A percentile compares a stretch with the other conserved stretches of the same genome.
These are phyloP conservation scores for Aspergillus sclerotialis DNA, from an alignment of 2,329 filamentous ascomycete species.

Conservation along the genomic window DNA sequence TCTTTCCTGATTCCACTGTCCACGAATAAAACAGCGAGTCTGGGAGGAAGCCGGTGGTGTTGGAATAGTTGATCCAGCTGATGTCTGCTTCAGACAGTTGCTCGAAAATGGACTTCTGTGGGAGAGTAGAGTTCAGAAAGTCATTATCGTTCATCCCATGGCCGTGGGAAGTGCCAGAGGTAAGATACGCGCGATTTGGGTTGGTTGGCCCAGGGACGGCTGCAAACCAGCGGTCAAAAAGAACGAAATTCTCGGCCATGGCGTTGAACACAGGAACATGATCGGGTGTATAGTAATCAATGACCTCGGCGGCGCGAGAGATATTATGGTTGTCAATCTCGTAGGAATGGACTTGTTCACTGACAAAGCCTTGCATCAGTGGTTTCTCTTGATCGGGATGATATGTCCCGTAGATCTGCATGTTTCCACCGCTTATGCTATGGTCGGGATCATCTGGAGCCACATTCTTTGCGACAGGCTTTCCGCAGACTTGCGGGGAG, in stretches of 20 bases:
- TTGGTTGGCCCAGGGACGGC: constrained; percentile 35
- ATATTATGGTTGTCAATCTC: constrained; percentile 22
- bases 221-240: constrained; percentile 40
- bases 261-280: constrained; percentile 35
- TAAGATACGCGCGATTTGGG: constrained; percentile 30
- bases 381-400: constrained; percentile 23
- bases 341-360: constrained; percentile 34
- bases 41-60: constrained; percentile 37
- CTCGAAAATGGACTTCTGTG: constrained; percentile 35
- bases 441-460: constrained; percentile 40
- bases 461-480: constrained; percentile 30
- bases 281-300: constrained; percentile 38
- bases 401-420: constrained; percentile 35
- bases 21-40: constrained; percentile 40
- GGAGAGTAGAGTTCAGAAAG: constrained; percentile 27
- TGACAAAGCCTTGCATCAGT: constrained; percentile 37
- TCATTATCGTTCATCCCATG: constrained; percentile 31
- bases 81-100: constrained; percentile 34
- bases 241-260: constrained; percentile 38
- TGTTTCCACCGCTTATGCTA: constrained; percentile 36
- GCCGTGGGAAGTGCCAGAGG: constrained; percentile 34
- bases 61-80: constrained; percentile 44
- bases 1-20: constrained; percentile 30
- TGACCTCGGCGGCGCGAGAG: constrained; percentile 34
- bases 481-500: constrained; percentile 29